These are phyloP conservation scores for Aspergillus texensis DNA, from an alignment of 2,329 filamentous ascomycete species.

Conservation along the genomic window DNA sequence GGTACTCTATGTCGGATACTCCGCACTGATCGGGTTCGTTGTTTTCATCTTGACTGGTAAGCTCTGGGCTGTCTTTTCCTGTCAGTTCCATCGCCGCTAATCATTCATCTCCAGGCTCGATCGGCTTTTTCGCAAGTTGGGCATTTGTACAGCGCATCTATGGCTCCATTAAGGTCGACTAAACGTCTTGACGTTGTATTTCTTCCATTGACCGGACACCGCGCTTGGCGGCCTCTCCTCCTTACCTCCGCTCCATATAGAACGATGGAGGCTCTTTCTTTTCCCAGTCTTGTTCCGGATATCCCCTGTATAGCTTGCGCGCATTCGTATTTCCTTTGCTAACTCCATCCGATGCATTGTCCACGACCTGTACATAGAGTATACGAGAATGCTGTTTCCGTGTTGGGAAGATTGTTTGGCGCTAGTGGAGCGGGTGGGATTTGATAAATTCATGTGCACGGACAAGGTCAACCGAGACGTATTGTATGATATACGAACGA, in stretches of 20 bases:
- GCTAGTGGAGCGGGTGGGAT: not conserved
- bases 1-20: constrained; percentile 93
- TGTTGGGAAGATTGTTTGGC: constrained; percentile 12
- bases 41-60: constrained; percentile 93
- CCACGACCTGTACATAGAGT: constrained; percentile 20
- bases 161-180: constrained; percentile 97
- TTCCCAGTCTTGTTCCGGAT: not conserved
- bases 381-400: constrained; percentile 13
- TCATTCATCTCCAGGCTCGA: constrained; percentile 67
- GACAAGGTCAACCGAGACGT: not conserved
- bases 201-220: not conserved
- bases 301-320: constrained; percentile 14
- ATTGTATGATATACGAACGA: not conserved
- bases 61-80: constrained; percentile 37
- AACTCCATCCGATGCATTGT: constrained; percentile 2
- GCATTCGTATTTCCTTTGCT: constrained; percentile 1
- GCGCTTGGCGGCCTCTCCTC: not conserved
- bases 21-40: constrained; percentile 80
- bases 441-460: not conserved
- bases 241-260: not conserved
- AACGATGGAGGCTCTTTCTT: not conserved
- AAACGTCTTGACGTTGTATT: constrained; percentile 21
- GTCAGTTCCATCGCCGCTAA: not conserved
- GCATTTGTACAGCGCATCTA: constrained; percentile 94
- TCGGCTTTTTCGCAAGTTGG: constrained; percentile 95